phyloP scores from a whole-genome alignment of 148 eudicot genomes.

The Tetragonia tetragonoides region DNA sequence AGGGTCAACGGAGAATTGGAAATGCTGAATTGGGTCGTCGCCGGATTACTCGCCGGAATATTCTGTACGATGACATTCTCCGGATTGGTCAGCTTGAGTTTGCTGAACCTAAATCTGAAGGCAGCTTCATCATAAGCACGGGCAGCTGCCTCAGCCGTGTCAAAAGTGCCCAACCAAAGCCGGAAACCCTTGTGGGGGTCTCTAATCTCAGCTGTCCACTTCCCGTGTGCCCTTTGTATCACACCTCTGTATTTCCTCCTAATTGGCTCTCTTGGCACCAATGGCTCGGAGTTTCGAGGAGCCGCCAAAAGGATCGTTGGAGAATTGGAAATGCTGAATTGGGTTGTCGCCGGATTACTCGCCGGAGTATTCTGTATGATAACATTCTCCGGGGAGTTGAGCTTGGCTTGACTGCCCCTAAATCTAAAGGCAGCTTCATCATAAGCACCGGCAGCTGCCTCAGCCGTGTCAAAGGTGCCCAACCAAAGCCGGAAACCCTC shows the following conservation, averaged over 20 bases:
- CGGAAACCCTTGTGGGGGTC: conserved; percentile 75
- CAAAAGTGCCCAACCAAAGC: conserved; percentile 84
- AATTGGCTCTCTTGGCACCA: conserved; percentile 17
- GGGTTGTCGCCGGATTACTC: conserved; percentile 14
- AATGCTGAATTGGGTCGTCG: conserved; percentile 10
- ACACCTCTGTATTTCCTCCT: conserved; percentile 78
- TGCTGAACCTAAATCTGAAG: conserved; percentile 61
- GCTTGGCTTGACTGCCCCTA: conserved; percentile 76
- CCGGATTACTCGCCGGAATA: conserved; percentile 9
- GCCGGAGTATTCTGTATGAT: conserved; percentile 12
- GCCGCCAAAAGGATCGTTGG: conserved; percentile 2
- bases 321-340: conserved; percentile 16
- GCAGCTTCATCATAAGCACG: conserved; percentile 77
- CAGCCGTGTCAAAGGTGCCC: conserved; percentile 78
- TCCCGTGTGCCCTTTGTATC: conserved; percentile 81
- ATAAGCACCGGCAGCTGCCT: conserved; percentile 75
- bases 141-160: conserved; percentile 78
- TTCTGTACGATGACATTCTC: conserved; percentile 43
- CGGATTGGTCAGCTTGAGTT: conserved; percentile 81
- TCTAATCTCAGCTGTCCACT: conserved; percentile 90
- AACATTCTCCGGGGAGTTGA: conserved; percentile 76
- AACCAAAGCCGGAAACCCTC: conserved; percentile 86
- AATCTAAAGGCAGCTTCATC: conserved; percentile 69
- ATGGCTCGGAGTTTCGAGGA: neutral
- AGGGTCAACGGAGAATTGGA: conserved; percentile 16